Conservation (phyloP, 345 rosid genomes). For the Rubroshorea leprosula region DNA sequence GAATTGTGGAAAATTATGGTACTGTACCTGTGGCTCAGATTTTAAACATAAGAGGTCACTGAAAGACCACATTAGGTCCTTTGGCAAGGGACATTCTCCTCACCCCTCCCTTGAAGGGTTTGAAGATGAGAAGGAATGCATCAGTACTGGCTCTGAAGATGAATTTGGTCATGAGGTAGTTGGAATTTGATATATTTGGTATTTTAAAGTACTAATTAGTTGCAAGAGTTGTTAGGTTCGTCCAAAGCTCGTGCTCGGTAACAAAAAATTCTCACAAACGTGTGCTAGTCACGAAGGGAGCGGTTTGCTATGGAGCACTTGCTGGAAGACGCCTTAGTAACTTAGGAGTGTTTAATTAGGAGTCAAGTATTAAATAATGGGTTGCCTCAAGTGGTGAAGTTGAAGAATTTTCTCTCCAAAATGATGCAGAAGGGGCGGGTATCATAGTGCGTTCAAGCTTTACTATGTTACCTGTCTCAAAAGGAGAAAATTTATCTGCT, state of each 20-base stretch:
- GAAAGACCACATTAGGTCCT: conserved; percentile 91
- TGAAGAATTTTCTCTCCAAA: conserved; percentile 53
- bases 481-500: conserved; percentile 60
- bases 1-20: conserved; percentile 97
- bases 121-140: conserved; percentile 57
- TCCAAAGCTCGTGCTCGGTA: conserved; percentile 59
- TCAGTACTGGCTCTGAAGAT: conserved; percentile 47
- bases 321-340: conserved; percentile 27
- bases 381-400: conserved; percentile 45
- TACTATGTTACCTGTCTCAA: not conserved
- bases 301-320: conserved; percentile 68
- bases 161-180: conserved; percentile 22
- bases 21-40: conserved; percentile 94
- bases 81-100: conserved; percentile 89
- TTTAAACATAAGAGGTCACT: conserved; percentile 97
- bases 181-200: too few relatives aligned
- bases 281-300: conserved; percentile 29
- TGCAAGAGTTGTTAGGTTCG: not conserved
- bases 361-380: conserved; percentile 15
- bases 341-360: conserved; percentile 1
- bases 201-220: not conserved
- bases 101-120: conserved; percentile 65
- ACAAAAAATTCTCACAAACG: conserved; percentile 49
- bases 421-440: too few relatives aligned
- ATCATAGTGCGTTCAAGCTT: not conserved